These are phyloP conservation scores for Porcisia hertigi DNA, from an alignment of 208 protist species.

Conservation along the genomic window DNA sequence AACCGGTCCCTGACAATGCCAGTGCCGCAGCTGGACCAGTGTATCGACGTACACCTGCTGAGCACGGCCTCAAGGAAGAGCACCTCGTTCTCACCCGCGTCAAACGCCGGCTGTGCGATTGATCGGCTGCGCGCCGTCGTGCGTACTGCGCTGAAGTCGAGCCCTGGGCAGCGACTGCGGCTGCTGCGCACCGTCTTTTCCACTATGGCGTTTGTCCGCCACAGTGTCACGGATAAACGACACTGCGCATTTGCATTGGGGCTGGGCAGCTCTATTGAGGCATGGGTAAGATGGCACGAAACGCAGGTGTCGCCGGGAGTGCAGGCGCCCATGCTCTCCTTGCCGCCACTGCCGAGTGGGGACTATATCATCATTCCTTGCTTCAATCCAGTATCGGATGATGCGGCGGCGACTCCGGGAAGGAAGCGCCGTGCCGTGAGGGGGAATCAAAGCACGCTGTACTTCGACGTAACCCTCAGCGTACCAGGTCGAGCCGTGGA, in stretches of 20 bases:
- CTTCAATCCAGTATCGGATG: constrained; percentile 25
- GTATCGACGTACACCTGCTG: constrained; percentile 17
- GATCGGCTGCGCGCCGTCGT: constrained; percentile 20
- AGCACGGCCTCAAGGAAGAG: constrained; percentile 8
- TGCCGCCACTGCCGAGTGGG: constrained; percentile 58
- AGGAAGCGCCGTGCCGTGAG: constrained; percentile 34
- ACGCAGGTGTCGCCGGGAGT: not conserved
- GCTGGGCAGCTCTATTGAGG: constrained; percentile 11
- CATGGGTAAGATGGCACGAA: constrained; percentile 16
- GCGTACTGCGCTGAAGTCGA: not conserved
- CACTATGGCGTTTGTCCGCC: constrained; percentile 10
- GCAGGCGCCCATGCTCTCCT: constrained; percentile 10
- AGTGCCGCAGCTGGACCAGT: constrained; percentile 64
- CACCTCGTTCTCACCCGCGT: constrained; percentile 9
- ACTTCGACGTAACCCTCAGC: constrained; percentile 1
- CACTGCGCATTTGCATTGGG: constrained; percentile 17
- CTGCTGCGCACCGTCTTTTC: constrained; percentile 11
- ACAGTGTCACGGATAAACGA: not conserved
- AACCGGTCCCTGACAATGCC: constrained; percentile 31
- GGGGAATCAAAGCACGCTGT: not conserved
- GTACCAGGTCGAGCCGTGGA: constrained; percentile 1
- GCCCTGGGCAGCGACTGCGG: constrained; percentile 4
- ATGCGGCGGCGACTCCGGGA: constrained; percentile 38
- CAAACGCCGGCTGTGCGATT: not conserved
- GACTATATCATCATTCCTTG: constrained; percentile 73